Base-by-base conservation (phyloP, 305 asterid species). In the Striga hermonthica region DNA sequence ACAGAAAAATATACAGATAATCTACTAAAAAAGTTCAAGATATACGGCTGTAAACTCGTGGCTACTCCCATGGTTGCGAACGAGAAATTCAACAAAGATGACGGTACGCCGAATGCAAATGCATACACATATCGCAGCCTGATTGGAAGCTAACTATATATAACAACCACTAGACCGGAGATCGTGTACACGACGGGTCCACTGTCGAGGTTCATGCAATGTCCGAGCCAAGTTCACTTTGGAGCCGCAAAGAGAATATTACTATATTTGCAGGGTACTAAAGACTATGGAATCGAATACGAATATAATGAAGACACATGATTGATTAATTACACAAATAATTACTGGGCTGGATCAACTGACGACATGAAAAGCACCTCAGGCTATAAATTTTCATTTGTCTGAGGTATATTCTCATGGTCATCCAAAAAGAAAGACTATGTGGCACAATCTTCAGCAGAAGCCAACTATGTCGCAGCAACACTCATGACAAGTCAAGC, bases 351-450 rank as follows among this genome's bases (percentile, higher is more conserved):
- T 3, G 16, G 43, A 56, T 56, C 61, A 31, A 1, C 9, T 0
- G 9, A 58, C 8, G 63, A 36, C 4, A 58, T 58, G 45, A 58
- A 58, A 22, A 58, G 49, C 3, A 59, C 64, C 6, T 38, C 50
- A 14, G 35, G 64, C 8, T 12, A 59, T 35, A 38, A 35, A 38
- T 59, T 59, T 12, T 59, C 64, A n/a, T 34, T 59, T 38, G n/a
- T 35, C 34, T 59, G 34, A 12, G n/a, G 64, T 0, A 14, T 59
- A 12, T 39, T 59, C 7, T 38, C 64, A n/a, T 59, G 64, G 64
- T 12, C 64, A 38, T 59, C 5, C 0, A 39, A 59, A 4, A 39
- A 59, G 15, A 35, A 59, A 39, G 49, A 38, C 8, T 6, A 5
- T 13, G 64, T 59, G 12, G 49, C 49, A 15, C 64, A 59, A 59